Base-by-base conservation (phyloP, 2,329 filamentous ascomycete species). In the Colletotrichum karsti region DNA sequence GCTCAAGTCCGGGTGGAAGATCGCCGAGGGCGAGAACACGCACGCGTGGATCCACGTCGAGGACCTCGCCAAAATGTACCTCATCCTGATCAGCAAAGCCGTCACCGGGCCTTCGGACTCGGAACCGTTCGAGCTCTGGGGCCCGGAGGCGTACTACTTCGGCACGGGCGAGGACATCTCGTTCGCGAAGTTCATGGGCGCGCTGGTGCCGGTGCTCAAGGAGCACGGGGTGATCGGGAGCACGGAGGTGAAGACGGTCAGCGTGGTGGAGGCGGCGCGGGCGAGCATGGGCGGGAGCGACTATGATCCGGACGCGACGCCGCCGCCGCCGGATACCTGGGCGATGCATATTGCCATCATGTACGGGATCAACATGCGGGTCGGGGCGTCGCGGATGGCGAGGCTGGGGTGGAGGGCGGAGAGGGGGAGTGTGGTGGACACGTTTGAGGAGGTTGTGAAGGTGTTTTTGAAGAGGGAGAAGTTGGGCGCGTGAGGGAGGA, bases 331-430 rank as follows among this genome's bases (percentile, higher is more conserved):
- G 3, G 60, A 63, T 18, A 63, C 60, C 9, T 63, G 60, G 60
- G 60, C 60, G 10, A 63, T 58, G 60, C 60, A 63, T 12, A 63
- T 63, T 24, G 60, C 60, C 60, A 63, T 63, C 41, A 63, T 63
- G 51, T 63, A 63, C 53, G 60, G 60, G 7, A 63, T 63, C 51
- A 63, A 63, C 60, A 63, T 63, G 60, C 60, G 60, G n/a, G 24
- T 63, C 12, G 15, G 42, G 5, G 20, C 60, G 13, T 57, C 60
- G 18, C 48, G 60, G 33, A 63, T 64, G 62, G 10, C 18, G 13
- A 53, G 35, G 35, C 44, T 64, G 1, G 62, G 55, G 15, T 64
- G 62, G 62, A 64, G 60, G 15, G 44, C 55, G 1, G 62, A 64
- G 26, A 51, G 22, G 54, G 62, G 54, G 9, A 33, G n/a, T 15